Evolutionary conservation across 208 protist genomes (phyloP).

Genomic region (Acanthamoeba sp.): DNA sequence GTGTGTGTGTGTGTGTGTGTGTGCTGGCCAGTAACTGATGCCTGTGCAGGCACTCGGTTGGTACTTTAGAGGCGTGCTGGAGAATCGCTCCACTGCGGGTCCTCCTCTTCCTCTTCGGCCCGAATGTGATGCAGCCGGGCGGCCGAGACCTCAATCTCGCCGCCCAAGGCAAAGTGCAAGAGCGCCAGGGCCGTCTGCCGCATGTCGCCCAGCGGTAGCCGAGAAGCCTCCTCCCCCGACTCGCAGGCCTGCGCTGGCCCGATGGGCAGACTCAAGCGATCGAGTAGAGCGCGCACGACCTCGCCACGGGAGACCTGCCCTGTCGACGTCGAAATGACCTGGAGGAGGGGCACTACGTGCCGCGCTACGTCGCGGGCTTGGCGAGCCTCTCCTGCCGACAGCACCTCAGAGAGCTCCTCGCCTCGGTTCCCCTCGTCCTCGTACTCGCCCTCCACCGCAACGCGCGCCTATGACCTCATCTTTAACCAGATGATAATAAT

Average conservation of each 20-base stretch:
- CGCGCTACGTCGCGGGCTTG: background rate
- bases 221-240: background rate
- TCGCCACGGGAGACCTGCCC: background rate
- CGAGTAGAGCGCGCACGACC: background rate
- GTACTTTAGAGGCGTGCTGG: too few relatives aligned
- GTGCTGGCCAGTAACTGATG: too few relatives aligned
- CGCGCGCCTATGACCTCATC: background rate
- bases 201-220: background rate
- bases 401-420: slow-evolving; percentile 48
- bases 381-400: background rate
- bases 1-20: background rate
- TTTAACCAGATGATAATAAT: too few relatives aligned
- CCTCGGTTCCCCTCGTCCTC: slow-evolving; percentile 35
- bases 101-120: too few relatives aligned
- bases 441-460: slow-evolving; percentile 7
- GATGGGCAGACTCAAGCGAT: too few relatives aligned
- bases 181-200: background rate
- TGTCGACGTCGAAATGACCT: background rate
- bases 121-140: background rate
- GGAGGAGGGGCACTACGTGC: background rate
- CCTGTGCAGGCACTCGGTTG: too few relatives aligned
- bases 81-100: too few relatives aligned
- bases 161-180: background rate
- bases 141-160: background rate
- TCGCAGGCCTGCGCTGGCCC: background rate